Base-by-base conservation (phyloP, 306 rosid genomes). In the Spatholobus suberectus region DNA sequence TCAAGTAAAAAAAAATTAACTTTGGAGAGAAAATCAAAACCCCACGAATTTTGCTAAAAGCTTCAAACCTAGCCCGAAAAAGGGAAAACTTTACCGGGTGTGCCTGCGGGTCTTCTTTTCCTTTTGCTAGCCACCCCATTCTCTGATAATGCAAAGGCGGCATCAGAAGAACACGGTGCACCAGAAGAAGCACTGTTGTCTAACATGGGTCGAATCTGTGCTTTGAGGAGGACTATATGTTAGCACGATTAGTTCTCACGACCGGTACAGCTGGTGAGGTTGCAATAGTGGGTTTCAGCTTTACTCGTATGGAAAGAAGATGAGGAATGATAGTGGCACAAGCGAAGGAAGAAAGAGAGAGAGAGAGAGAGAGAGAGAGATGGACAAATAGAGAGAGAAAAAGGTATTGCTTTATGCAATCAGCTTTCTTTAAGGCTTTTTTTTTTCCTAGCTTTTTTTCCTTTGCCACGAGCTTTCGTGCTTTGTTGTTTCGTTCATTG, bases 81-180 rank as follows among this genome's bases (percentile, higher is more conserved):
- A 44, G 4, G 46, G 14, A 43, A 72, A 72, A 62, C 21, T 12
- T 43, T 55, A 95, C 99, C 99, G 71, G 99, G 99, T 24, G 99
- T 96, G 70, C 99, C 99, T 11, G 99, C 96, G 0, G 99, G 99
- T 84, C 98, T 89, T 90, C 99, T 80, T 87, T 92, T 96, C 72
- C 99, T 87, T 90, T 91, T 96, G 90, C 78, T 84, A 17, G 65
- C 46, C 38, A 76, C 73, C 11, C 91, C 94, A 85, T 94, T 89
- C 78, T 94, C 90, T 1, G 84, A 86, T 72, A 73, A 73, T 72
- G 80, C 65, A 79, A 86, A 83, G 32, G 88, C 79, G 37, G 88
- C 81, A 69, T 84, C 82, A 37, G 92, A 83, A 63, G 95, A 85
- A 55, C 86, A 85, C 5, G 91, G 87, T 69, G 86, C 83, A 71